These are phyloP conservation scores for Colletotrichum endophyticum DNA, from an alignment of 2,329 filamentous ascomycete genomes.

Conservation along the genomic window DNA sequence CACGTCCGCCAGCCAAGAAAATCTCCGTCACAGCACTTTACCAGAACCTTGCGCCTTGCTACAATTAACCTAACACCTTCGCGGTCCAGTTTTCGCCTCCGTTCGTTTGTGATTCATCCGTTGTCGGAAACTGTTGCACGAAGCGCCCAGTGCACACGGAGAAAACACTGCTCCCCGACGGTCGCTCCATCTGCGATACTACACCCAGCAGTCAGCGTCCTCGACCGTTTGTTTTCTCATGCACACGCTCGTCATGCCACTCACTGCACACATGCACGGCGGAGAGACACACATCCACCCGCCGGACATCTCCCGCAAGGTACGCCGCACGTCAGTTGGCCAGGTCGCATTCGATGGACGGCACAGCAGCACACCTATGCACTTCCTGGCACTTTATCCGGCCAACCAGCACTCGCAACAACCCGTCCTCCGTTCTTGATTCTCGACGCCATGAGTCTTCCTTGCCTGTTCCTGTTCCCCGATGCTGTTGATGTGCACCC, in stretches of 20 bases:
- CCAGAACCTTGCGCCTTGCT: neutral
- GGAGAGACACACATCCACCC: neutral
- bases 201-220: neutral
- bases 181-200: neutral
- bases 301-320: neutral
- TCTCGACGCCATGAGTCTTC: neutral
- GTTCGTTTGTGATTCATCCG: constrained; percentile 8
- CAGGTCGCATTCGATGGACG: neutral
- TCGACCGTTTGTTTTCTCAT: neutral
- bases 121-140: constrained; percentile 4
- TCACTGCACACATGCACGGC: neutral
- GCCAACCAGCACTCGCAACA: neutral
- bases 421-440: neutral
- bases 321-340: neutral
- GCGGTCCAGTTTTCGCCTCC: neutral
- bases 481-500: neutral
- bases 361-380: neutral
- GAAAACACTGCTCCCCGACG: neutral
- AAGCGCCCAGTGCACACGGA: neutral
- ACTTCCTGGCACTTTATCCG: neutral
- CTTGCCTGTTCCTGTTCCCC: neutral
- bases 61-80: neutral
- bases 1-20: neutral
- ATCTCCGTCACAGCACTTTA: neutral
- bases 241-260: neutral